These are phyloP conservation scores for Cryptosporidium muris DNA, from an alignment of 169 alveolate genomes.

Conservation along the genomic window DNA sequence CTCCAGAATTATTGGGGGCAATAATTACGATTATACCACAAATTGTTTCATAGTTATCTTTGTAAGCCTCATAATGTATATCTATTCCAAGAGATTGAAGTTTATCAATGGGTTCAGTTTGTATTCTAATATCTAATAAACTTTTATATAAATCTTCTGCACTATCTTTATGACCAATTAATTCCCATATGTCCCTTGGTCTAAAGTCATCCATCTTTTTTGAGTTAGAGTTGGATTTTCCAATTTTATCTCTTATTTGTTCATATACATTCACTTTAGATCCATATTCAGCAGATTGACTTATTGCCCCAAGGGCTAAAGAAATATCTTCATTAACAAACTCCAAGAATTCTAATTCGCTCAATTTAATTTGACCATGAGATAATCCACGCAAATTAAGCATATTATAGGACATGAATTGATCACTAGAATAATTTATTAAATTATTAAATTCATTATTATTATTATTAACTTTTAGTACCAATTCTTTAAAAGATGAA, in stretches of 20 bases:
- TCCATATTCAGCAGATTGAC: not conserved
- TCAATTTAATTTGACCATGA: slow-evolving; percentile 39
- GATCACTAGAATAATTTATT: not conserved
- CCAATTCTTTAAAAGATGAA: slow-evolving; percentile 31
- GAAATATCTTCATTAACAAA: slow-evolving; percentile 37
- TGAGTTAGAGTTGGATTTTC: not conserved
- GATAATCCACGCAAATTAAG: slow-evolving; percentile 34
- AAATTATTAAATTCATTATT: not conserved
- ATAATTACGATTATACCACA: slow-evolving; percentile 35
- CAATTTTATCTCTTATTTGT: not conserved
- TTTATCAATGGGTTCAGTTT: slow-evolving; percentile 5
- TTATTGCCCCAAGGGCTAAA: slow-evolving; percentile 13
- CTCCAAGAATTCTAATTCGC: slow-evolving; percentile 51
- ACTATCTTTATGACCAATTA: slow-evolving; percentile 44
- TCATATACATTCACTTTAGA: not conserved
- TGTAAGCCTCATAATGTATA: not conserved
- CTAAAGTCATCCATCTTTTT: slow-evolving; percentile 2
- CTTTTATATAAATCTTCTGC: slow-evolving; percentile 49
- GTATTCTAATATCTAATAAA: slow-evolving; percentile 37
- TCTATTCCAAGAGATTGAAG: slow-evolving; percentile 2
- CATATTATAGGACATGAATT: not conserved
- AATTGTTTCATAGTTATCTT: not conserved
- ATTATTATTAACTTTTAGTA: not conserved
- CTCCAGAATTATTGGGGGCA: slow-evolving; percentile 50
- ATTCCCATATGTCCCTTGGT: slow-evolving; percentile 56